Base-by-base conservation (phyloP, 306 rosid genomes). In the Cicer chorassanicum region DNA sequence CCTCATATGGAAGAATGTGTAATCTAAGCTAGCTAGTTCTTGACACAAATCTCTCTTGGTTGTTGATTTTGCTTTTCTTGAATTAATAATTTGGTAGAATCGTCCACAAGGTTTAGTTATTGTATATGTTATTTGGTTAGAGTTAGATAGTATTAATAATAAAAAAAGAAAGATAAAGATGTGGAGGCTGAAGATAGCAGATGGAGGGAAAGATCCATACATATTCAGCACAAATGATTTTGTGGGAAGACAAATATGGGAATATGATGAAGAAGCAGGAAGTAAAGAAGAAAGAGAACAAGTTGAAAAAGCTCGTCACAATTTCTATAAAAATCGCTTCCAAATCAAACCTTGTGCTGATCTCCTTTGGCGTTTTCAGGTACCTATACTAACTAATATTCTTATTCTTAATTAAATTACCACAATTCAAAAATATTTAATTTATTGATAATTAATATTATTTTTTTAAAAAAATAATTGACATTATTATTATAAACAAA, bases 141-240 rank as follows among this genome's bases (percentile, higher is more conserved):
- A 29, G 36, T 29, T 29, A 29, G 36, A 3, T 29, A 29, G 5
- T 29, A 3, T 3, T 4, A 3, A 29, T 29, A 29, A 29, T 29
- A 29, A 29, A 29, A 2, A 29, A 29, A 29, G 5, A 29, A 29
- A 24, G 34, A 29, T 3, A 29, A 2, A 7, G 16, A 68, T 86
- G 92, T 88, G 90, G 92, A 82, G 77, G 68, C 45, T 88, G 74
- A 88, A 86, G 88, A 56, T 86, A 50, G 92, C 57, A 63, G 84
- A 77, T 0, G 87, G 89, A 8, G 87, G 86, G 8, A 72, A 75
- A 0, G 84, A 86, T 0, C 83, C 83, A 0, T 51, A 82, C 77
- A 39, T 90, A 44, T 90, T 41, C 79, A 84, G 85, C 75, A 86
- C 87, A 16, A 88, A 88, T 55, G 68, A 86, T 70, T 86, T 77